Conservation (phyloP, 371 early-diverging fungal species). For the Mucor mucedo region DNA sequence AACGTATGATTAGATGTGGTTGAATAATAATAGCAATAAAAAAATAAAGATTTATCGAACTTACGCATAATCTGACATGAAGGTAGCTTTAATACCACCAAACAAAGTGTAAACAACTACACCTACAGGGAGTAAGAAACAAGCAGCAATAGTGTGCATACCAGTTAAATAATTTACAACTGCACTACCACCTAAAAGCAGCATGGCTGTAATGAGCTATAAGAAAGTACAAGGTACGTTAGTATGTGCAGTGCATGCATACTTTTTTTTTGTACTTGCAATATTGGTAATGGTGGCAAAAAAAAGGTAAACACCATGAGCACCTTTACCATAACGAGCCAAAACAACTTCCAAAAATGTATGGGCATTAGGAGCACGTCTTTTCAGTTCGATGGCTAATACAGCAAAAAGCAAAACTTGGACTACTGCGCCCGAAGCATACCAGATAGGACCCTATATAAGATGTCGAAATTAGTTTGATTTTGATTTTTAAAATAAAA, state of each 20-base stretch:
- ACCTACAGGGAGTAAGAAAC: conserved; percentile 70
- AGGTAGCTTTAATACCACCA: conserved; percentile 77
- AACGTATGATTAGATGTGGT: no score
- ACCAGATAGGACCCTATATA: conserved; percentile 54
- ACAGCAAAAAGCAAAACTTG: conserved; percentile 75
- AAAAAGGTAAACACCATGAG: conserved; percentile 63
- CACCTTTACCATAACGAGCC: conserved; percentile 64
- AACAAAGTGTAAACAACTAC: conserved; percentile 69
- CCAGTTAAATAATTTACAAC: conserved; percentile 71
- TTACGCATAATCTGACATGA: conserved; percentile 69
- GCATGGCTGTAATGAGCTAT: conserved; percentile 72
- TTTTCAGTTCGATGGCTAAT: conserved; percentile 72
- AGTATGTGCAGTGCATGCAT: neutral
- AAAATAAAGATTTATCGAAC: neutral
- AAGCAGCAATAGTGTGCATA: conserved; percentile 69
- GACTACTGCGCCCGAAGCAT: conserved; percentile 71
- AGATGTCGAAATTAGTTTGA: neutral
- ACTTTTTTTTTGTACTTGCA: conserved; percentile 17
- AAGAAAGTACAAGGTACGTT: conserved; percentile 1
- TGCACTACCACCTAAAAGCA: conserved; percentile 71
- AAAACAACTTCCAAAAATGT: conserved; percentile 73
- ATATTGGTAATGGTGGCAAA: conserved; percentile 64
- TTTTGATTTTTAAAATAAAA: conserved; percentile 6
- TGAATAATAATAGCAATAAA: no score
- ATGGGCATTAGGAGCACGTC: conserved; percentile 72